These are phyloP conservation scores for Thraustotheca clavata DNA, from an alignment of 352 stramenopile genomes.

Conservation along the genomic window DNA sequence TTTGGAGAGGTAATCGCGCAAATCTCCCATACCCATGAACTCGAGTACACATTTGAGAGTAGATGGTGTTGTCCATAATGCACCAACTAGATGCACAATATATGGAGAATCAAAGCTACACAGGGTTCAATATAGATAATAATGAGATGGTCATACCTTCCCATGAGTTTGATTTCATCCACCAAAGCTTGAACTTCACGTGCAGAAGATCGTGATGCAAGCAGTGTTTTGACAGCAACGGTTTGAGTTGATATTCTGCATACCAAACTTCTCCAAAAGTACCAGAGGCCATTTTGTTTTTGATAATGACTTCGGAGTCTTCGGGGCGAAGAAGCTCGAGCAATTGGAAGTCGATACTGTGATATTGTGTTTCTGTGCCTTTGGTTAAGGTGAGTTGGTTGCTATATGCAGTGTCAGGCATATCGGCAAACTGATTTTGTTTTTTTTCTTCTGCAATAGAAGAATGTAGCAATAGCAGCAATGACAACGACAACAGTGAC, in stretches of 20 bases:
- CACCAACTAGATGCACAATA: neutral
- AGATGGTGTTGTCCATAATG: neutral
- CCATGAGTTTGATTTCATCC: conserved; percentile 2
- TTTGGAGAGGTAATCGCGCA: neutral
- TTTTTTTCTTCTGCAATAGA: neutral
- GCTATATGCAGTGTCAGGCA: neutral
- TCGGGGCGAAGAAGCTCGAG: neutral
- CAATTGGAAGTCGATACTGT: neutral
- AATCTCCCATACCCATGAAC: conserved; percentile 17
- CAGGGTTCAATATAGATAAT: neutral
- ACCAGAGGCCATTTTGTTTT: neutral
- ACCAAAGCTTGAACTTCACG: neutral
- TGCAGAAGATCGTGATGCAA: neutral
- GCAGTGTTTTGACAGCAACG: conserved; percentile 6
- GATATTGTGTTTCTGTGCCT: neutral
- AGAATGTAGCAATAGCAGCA: neutral
- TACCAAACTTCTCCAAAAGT: neutral
- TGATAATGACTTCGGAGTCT: neutral
- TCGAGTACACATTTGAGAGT: conserved; percentile 2
- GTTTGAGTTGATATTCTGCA: neutral
- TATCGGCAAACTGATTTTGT: neutral
- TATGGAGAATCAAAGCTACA: neutral
- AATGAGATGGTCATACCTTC: neutral
- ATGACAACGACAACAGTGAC: neutral
- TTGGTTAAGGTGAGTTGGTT: too few species aligned